These are phyloP conservation scores for Starmerella floris DNA, from an alignment of 805 yeast genomes.

Conservation along the genomic window DNA sequence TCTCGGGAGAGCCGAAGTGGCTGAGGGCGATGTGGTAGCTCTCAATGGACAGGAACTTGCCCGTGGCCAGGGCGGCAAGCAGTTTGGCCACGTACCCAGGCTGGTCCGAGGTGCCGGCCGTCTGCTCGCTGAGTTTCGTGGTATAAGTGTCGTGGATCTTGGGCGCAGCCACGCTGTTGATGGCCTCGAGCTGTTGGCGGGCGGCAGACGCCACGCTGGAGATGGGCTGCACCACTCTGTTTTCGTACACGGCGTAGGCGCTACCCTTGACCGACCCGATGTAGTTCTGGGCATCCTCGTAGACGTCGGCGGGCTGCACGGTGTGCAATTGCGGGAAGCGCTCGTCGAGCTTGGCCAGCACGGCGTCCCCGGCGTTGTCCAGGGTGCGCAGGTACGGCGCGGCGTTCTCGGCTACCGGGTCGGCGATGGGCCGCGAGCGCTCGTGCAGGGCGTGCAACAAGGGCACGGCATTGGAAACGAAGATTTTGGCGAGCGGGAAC, in stretches of 20 bases:
- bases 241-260: conserved; percentile 26
- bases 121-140: conserved; percentile 14
- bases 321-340: conserved; percentile 48
- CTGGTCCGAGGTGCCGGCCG: neutral
- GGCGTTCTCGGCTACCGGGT: conserved; percentile 29
- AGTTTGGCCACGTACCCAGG: conserved; percentile 12
- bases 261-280: conserved; percentile 28
- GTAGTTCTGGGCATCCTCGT: conserved; percentile 32
- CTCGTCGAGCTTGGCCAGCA: conserved; percentile 46
- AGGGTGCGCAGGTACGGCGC: conserved; percentile 36
- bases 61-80: conserved; percentile 15
- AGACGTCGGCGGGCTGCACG: conserved; percentile 40
- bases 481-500: conserved; percentile 43
- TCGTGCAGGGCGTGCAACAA: conserved; percentile 34
- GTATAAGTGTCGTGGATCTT: conserved; percentile 12
- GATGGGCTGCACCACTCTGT: conserved; percentile 40
- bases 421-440: conserved; percentile 23
- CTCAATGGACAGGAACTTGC: conserved; percentile 11
- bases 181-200: conserved; percentile 36
- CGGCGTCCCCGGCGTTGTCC: conserved; percentile 43
- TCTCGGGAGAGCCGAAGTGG: conserved; percentile 12
- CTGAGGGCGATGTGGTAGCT: conserved; percentile 7
- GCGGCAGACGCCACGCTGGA: conserved; percentile 34
- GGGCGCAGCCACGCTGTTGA: conserved; percentile 35
- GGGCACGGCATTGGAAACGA: conserved; percentile 50